Conservation (phyloP, 2,329 filamentous ascomycete genomes). For the Fusarium algeriense region DNA sequence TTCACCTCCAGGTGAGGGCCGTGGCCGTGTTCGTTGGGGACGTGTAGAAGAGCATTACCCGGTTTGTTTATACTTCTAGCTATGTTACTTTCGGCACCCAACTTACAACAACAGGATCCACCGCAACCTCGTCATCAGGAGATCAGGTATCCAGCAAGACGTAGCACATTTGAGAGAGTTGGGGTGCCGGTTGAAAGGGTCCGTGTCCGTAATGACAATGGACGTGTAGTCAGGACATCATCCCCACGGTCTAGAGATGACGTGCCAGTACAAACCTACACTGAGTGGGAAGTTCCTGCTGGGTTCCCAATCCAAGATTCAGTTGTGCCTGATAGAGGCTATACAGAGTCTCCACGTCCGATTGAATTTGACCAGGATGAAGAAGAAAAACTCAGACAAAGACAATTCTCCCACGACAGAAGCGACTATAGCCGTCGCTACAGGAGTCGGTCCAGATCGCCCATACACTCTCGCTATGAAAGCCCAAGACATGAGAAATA, state of each 20-base stretch:
- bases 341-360: constrained; percentile 35
- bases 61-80: constrained; percentile 26
- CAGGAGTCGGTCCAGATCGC: constrained; percentile 25
- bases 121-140: constrained; percentile 14
- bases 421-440: neutral
- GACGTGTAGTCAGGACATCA: neutral
- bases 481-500: constrained; percentile 5
- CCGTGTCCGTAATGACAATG: constrained; percentile 10
- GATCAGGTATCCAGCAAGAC: constrained; percentile 9
- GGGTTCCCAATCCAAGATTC: neutral
- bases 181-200: neutral
- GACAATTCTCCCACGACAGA: neutral
- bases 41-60: constrained; percentile 31
- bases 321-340: neutral
- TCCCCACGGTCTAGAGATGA: constrained; percentile 13
- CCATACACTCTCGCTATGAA: constrained; percentile 8
- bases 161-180: constrained; percentile 22
- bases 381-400: neutral
- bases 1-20: constrained; percentile 18
- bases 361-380: constrained; percentile 32
- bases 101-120: constrained; percentile 23
- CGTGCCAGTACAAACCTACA: neutral
- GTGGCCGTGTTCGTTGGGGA: constrained; percentile 37
- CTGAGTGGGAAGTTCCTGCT: constrained; percentile 1
- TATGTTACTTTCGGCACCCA: neutral